These are phyloP conservation scores for Lasiodiplodia sp. DNA, from an alignment of 2,329 filamentous ascomycete species.

Conservation along the genomic window DNA sequence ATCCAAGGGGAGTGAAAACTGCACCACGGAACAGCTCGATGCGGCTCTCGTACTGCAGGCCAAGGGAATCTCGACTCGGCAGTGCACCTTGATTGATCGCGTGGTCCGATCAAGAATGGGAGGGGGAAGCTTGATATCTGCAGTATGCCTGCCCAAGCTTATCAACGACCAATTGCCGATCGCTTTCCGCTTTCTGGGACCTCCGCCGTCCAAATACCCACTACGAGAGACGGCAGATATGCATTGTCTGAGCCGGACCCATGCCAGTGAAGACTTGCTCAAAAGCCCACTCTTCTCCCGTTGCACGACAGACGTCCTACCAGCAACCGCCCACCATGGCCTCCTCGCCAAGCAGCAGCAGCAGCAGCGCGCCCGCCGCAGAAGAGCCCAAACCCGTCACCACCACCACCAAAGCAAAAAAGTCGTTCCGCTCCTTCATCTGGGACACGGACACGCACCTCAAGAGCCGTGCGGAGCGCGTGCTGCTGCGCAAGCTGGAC, in stretches of 20 bases:
- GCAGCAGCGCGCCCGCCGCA: not conserved
- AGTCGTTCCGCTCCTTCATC: conserved; percentile 31
- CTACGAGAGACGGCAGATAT: not conserved
- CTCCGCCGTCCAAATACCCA: not conserved
- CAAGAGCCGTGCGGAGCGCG: conserved; percentile 26
- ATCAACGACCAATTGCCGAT: conserved; percentile 12
- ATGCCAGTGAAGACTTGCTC: not conserved
- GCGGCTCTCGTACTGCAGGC: not conserved
- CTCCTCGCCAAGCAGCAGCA: not conserved
- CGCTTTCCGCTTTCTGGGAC: not conserved
- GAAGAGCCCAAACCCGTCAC: not conserved
- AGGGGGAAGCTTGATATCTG: conserved; percentile 14
- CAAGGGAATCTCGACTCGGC: conserved; percentile 2
- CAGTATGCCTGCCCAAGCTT: not conserved
- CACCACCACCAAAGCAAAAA: not conserved
- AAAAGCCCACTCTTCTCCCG: not conserved
- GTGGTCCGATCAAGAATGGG: conserved; percentile 16
- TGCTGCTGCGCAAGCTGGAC: conserved; percentile 34
- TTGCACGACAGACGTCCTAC: not conserved
- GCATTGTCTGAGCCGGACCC: not conserved
- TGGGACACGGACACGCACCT: conserved; percentile 33
- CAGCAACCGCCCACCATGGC: not conserved
- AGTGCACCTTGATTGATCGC: conserved; percentile 5
- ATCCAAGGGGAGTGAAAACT: not conserved
- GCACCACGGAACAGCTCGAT: not conserved